Conservation (phyloP, 2,329 filamentous ascomycete genomes). For the Raffaelea albimanens region DNA sequence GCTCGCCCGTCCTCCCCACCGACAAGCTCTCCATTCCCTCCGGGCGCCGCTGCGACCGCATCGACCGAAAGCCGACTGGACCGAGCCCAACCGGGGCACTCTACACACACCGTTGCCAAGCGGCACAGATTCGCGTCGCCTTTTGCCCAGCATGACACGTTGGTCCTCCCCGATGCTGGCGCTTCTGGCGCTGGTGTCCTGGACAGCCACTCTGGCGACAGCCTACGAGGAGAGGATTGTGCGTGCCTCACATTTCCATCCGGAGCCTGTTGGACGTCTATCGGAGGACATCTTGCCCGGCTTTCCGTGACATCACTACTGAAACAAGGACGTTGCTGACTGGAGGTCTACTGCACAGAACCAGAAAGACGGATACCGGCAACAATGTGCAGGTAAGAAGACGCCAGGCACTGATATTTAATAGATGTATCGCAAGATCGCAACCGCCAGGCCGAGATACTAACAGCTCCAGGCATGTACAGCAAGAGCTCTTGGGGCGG, state of each 20-base stretch:
- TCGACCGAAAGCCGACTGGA: neutral
- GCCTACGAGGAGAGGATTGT: slow-evolving; percentile 53
- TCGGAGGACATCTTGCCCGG: neutral
- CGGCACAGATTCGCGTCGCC: neutral
- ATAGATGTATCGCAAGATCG: too few species aligned
- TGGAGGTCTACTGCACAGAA: slow-evolving; percentile 50
- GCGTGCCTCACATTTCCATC: slow-evolving; percentile 16
- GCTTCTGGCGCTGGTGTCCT: slow-evolving; percentile 42
- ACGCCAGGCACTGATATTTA: slow-evolving; percentile 7
- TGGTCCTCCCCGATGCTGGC: slow-evolving; percentile 37
- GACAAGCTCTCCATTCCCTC: neutral
- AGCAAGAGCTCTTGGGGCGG: slow-evolving; percentile 83
- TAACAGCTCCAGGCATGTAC: slow-evolving; percentile 67
- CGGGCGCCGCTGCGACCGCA: neutral
- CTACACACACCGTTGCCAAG: too few species aligned
- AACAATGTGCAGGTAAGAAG: slow-evolving; percentile 62
- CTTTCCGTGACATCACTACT: neutral
- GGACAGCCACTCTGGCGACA: slow-evolving; percentile 30
- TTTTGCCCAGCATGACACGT: slow-evolving; percentile 36
- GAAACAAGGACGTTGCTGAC: neutral
- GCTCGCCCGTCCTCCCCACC: too few species aligned
- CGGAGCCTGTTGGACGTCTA: neutral
- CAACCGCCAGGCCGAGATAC: too few species aligned
- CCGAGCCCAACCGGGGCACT: too few species aligned
- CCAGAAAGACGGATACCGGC: slow-evolving; percentile 64